Percentiles rank a stretch among this genome's conserved stretches.
Conservation (phyloP, 2,329 filamentous ascomycete genomes). For the Aspergillus brasiliensis region DNA sequence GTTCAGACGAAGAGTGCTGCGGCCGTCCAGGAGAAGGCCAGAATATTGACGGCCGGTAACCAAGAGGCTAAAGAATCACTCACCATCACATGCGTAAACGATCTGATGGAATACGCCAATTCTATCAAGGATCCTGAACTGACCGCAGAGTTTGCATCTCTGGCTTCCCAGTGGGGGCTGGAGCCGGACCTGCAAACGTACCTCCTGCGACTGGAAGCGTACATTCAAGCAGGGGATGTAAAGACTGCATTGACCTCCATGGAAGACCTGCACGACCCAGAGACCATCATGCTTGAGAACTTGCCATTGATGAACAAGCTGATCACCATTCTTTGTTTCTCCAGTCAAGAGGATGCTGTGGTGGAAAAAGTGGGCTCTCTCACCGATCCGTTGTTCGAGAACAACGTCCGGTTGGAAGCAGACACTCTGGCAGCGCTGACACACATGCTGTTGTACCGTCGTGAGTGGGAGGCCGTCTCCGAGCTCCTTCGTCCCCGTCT, state of each 20-base stretch:
- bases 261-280: slow-evolving; percentile 54
- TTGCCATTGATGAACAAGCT: slow-evolving; percentile 69
- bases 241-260: slow-evolving; percentile 61
- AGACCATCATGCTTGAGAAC: slow-evolving; percentile 59
- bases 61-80: slow-evolving; percentile 53
- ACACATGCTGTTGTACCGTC: slow-evolving; percentile 70
- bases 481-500: slow-evolving; percentile 75
- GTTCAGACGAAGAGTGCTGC: slow-evolving; percentile 70
- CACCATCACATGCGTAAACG: slow-evolving; percentile 74
- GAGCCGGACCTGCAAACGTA: slow-evolving; percentile 69
- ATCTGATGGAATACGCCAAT: slow-evolving; percentile 71
- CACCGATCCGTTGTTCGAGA: slow-evolving; percentile 71
- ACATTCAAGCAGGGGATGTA: slow-evolving; percentile 71
- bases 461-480: slow-evolving; percentile 76
- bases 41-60: slow-evolving; percentile 59
- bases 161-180: slow-evolving; percentile 68
- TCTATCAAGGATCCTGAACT: slow-evolving; percentile 69
- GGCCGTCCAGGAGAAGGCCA: slow-evolving; percentile 72
- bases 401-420: slow-evolving; percentile 68
- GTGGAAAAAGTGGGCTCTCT: slow-evolving; percentile 73
- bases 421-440: slow-evolving; percentile 75
- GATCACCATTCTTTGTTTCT: slow-evolving; percentile 67
- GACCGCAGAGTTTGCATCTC: slow-evolving; percentile 70
- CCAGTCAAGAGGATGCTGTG: slow-evolving; percentile 56
- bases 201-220: slow-evolving; percentile 74